phyloP scores from a whole-genome alignment of 805 yeast species.

The Kazachstania bromeliacearum region DNA sequence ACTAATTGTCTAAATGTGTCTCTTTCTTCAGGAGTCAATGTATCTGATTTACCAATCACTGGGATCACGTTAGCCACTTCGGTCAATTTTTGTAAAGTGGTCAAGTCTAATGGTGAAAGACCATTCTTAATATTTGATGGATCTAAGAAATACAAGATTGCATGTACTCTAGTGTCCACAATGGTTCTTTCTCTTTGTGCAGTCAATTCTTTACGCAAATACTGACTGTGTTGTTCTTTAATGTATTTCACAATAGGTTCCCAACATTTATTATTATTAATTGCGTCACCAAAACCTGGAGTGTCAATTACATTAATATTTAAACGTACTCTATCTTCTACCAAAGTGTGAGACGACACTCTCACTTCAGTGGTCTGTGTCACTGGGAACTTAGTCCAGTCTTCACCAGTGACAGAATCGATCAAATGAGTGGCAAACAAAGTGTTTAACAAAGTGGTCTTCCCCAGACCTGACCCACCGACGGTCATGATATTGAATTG shows the following conservation, averaged over 20 bases:
- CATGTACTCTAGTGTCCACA: constrained; percentile 86
- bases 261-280: constrained; percentile 93
- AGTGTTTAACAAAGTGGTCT: constrained; percentile 85
- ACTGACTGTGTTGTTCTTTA: constrained; percentile 89
- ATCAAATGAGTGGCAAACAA: constrained; percentile 76
- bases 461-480: constrained; percentile 90
- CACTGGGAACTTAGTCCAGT: constrained; percentile 34
- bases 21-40: constrained; percentile 80
- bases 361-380: constrained; percentile 85
- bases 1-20: constrained; percentile 62
- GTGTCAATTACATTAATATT: constrained; percentile 88
- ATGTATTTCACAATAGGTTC: constrained; percentile 90
- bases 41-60: constrained; percentile 87
- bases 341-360: constrained; percentile 55
- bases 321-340: constrained; percentile 81
- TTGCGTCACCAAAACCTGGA: constrained; percentile 96
- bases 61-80: constrained; percentile 94
- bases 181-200: constrained; percentile 83
- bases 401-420: constrained; percentile 59
- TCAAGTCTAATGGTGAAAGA: constrained; percentile 73
- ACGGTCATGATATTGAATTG: constrained; percentile 91
- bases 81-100: constrained; percentile 70
- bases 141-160: constrained; percentile 81
- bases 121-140: constrained; percentile 66
- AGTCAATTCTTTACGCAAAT: constrained; percentile 85